phyloP scores from a whole-genome alignment of 2,329 filamentous ascomycete species.

The Cephalotrichum gorgonifer region DNA sequence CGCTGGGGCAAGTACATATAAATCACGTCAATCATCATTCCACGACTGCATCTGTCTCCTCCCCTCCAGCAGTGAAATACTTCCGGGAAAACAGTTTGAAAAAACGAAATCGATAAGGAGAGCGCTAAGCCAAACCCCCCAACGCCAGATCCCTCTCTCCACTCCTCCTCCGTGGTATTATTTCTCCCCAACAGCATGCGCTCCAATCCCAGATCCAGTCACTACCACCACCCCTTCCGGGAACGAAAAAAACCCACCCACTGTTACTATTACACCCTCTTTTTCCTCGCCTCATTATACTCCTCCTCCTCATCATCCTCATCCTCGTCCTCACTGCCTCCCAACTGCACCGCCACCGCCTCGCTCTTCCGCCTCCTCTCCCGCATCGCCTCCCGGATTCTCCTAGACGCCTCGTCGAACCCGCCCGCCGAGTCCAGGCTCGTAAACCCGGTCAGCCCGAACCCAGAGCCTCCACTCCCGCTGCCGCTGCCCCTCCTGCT shows the following conservation, averaged over 20 bases:
- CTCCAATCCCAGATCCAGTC: not conserved
- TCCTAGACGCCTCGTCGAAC: constrained; percentile 73
- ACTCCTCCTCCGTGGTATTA: too few species aligned
- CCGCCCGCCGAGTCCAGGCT: constrained; percentile 55
- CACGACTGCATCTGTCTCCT: too few species aligned
- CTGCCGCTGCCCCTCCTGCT: constrained; percentile 60
- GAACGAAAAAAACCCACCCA: not conserved
- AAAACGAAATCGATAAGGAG: too few species aligned
- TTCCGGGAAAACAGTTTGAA: too few species aligned
- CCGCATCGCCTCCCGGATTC: constrained; percentile 78
- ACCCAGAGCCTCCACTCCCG: constrained; percentile 54
- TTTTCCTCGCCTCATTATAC: constrained; percentile 31
- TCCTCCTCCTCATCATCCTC: constrained; percentile 30
- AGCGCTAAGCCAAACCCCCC: too few species aligned
- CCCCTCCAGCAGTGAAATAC: too few species aligned
- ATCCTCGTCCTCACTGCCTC: constrained; percentile 20
- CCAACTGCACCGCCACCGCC: constrained; percentile 24
- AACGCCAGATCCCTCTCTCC: too few species aligned
- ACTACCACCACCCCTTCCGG: too few species aligned
- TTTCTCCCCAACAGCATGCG: too few species aligned
- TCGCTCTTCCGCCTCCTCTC: constrained; percentile 44
- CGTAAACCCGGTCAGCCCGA: constrained; percentile 61
- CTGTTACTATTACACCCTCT: constrained; percentile 19
- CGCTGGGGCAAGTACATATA: too few species aligned
- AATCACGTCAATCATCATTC: too few species aligned